phyloP scores from a whole-genome alignment of 371 early-diverging fungal genomes.

The Blastocladiella emersonii region DNA sequence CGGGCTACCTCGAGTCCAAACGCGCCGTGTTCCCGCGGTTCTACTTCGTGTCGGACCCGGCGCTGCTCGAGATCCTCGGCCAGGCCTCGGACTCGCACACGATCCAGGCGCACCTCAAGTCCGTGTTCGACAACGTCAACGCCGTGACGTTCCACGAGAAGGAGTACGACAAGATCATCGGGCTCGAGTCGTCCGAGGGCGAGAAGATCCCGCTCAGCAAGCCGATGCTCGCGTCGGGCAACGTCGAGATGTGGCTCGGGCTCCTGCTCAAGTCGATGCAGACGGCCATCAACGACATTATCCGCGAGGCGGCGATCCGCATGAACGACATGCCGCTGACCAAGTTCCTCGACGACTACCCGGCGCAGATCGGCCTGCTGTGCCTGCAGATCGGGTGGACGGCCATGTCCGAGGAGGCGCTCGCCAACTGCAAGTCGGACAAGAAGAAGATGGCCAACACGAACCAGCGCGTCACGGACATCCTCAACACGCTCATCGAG shows the following conservation, averaged over 20 bases:
- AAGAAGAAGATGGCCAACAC: slow-evolving; percentile 43
- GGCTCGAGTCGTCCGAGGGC: slow-evolving; percentile 38
- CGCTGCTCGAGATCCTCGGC: slow-evolving; percentile 43
- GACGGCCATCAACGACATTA: slow-evolving; percentile 36
- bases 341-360: slow-evolving; percentile 46
- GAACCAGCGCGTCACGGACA: slow-evolving; percentile 34
- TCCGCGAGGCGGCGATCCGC: slow-evolving; percentile 30
- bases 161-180: slow-evolving; percentile 47
- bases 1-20: slow-evolving; percentile 45
- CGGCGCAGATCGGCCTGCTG: slow-evolving; percentile 43
- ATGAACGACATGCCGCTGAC: slow-evolving; percentile 39
- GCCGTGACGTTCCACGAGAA: slow-evolving; percentile 44
- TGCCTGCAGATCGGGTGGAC: slow-evolving; percentile 46
- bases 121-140: slow-evolving; percentile 41
- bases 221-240: slow-evolving; percentile 40
- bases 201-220: slow-evolving; percentile 32
- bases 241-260: slow-evolving; percentile 48
- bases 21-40: slow-evolving; percentile 49
- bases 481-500: slow-evolving; percentile 39
- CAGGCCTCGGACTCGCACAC: slow-evolving; percentile 50
- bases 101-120: slow-evolving; percentile 42
- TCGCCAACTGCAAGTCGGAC: slow-evolving; percentile 33
- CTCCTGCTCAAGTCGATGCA: slow-evolving; percentile 37
- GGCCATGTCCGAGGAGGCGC: slow-evolving; percentile 36
- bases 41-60: slow-evolving; percentile 48